phyloP scores from a whole-genome alignment of 1,139 yeast species.

The Spathaspora sp. region DNA sequence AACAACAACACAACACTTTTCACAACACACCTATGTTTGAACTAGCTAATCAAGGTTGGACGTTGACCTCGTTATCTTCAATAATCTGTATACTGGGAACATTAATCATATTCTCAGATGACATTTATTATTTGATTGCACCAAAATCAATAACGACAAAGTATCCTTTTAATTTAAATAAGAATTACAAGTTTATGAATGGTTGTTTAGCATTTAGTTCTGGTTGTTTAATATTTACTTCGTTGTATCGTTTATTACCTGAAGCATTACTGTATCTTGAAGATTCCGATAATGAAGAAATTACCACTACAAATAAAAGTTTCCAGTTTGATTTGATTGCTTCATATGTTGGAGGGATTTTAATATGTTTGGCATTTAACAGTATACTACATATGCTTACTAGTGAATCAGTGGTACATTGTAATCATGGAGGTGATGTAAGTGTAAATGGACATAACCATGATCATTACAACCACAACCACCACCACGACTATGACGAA shows the following conservation, averaged over 20 bases:
- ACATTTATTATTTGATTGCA: conserved; percentile 36
- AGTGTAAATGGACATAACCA: conserved; percentile 7
- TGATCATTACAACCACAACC: conserved; percentile 11
- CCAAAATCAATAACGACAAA: conserved; percentile 42
- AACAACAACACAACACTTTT: neutral
- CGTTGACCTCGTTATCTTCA: conserved; percentile 55
- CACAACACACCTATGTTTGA: neutral
- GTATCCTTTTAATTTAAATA: conserved; percentile 54
- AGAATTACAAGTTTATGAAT: conserved; percentile 61
- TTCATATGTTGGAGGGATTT: conserved; percentile 59
- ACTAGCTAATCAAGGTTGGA: conserved; percentile 48
- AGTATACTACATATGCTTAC: conserved; percentile 68
- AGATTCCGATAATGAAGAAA: neutral
- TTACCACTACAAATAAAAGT: conserved; percentile 8
- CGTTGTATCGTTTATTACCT: conserved; percentile 73
- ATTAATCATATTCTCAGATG: conserved; percentile 52
- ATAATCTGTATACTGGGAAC: conserved; percentile 62
- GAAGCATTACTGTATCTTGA: conserved; percentile 46
- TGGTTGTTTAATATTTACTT: conserved; percentile 76
- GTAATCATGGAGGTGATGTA: conserved; percentile 56
- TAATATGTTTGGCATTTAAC: conserved; percentile 60
- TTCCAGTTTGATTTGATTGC: conserved; percentile 42
- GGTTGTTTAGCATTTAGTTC: conserved; percentile 70
- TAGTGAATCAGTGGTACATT: conserved; percentile 81
- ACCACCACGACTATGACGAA: conserved; percentile 14